Base-by-base conservation (phyloP, 1,139 yeast species). In the Debaryomycetaceae sp. region DNA sequence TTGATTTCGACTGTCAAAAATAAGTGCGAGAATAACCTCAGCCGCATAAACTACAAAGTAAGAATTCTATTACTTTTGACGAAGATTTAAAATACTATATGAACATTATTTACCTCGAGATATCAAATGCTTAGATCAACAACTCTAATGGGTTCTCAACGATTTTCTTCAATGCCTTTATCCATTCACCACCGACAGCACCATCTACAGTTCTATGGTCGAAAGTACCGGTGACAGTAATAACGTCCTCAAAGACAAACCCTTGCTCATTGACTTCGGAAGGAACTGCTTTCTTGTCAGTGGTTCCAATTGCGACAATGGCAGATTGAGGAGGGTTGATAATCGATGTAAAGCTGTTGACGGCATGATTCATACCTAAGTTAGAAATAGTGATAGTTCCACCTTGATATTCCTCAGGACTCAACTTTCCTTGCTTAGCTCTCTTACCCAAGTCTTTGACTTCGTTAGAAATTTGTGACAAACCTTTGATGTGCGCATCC, bases 161-260 rank as follows among this genome's bases (percentile, higher is more conserved):
- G 57, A 89, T 84, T 62, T 80, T 80, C 83, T 93, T 93, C 72
- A 93, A 80, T 57, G 90, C 96, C 72, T 82, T 88, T 78, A 93
- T 88, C 81, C 82, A 95, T 62, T 93, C 98, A 67, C 96, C 99
- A 60, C 97, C 99, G 59, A 87, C 84, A 46, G 98, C 98, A 62
- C 99, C 99, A 65, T 93, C 99, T 53, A 91, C 84, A 49, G 87
- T 86, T 78, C 97, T 87, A 78, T 93, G 99, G 74, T 93, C 99
- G 63, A 93, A 93, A 46, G 98, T 88, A 72, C 96, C 97, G 49
- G 98, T 91, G 65, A 91, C 81, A 59, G 84, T 87, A 63, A 93
- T 86, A 63, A 87, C 87, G 62, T 88, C 95, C 60, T 90, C 97
- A 63, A 93, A 91, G 46, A 89, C 80, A 66, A 93, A 85, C 34